phyloP scores from a whole-genome alignment of 139 green algal genomes.

The Choricystis sp. region DNA sequence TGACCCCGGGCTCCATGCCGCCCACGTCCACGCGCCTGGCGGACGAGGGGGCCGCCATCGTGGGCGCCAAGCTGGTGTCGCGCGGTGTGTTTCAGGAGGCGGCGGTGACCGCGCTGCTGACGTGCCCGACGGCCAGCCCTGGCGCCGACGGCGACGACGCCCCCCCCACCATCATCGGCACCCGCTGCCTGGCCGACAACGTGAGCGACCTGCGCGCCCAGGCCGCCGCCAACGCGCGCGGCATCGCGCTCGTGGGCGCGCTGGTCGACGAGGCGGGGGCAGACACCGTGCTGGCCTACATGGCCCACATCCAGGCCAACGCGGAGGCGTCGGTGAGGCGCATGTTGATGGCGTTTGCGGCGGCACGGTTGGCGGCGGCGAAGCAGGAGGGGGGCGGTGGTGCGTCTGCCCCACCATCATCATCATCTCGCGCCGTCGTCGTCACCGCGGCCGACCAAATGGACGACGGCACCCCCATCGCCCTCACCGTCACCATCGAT shows the following conservation, averaged over 20 bases:
- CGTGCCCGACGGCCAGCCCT: conserved; percentile 41
- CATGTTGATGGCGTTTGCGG: conserved; percentile 66
- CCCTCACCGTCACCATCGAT: conserved; percentile 74
- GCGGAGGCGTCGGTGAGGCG: conserved; percentile 65
- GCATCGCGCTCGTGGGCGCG: conserved; percentile 69
- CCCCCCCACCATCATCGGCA: conserved; percentile 48
- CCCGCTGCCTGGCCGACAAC: conserved; percentile 78
- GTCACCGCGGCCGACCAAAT: conserved; percentile 70
- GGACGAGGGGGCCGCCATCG: conserved; percentile 87
- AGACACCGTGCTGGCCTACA: conserved; percentile 75
- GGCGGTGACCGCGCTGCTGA: conserved; percentile 72
- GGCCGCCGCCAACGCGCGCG: conserved; percentile 86
- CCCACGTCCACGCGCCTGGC: conserved; percentile 57
- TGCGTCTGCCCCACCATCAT: conserved; percentile 2
- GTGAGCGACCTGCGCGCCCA: conserved; percentile 84
- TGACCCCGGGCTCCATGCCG: conserved; percentile 87
- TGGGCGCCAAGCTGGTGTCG: conserved; percentile 86
- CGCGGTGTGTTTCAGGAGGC: conserved; percentile 48
- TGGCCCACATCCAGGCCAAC: conserved; percentile 82
- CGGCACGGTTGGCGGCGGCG: conserved; percentile 48
- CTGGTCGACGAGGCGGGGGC: conserved; percentile 70
- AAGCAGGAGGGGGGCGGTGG: conserved; percentile 4
- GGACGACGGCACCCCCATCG: conserved; percentile 84
- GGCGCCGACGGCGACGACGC: conserved; percentile 13
- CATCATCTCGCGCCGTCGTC: conserved; percentile 29